A percentile compares a stretch with the other conserved stretches of the same genome.
These are phyloP conservation scores for Cryptococcus amylolentus DNA, from an alignment of 1,284 basidiomycete genomes.

Conservation along the genomic window DNA sequence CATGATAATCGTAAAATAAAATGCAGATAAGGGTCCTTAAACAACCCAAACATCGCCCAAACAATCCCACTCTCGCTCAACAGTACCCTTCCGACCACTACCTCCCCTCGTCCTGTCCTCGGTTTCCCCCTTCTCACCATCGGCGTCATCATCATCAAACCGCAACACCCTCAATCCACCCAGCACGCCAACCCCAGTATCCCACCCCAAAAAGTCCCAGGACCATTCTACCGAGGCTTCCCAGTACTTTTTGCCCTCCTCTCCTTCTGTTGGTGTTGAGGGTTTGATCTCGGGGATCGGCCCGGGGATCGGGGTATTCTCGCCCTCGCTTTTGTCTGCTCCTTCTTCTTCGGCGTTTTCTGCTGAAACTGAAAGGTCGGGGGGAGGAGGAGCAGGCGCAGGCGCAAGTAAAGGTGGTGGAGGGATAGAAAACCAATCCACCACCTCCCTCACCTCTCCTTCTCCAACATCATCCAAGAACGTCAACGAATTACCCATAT, in stretches of 20 bases:
- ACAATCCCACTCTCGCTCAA: slow-evolving; percentile 37
- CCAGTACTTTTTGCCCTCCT: slow-evolving; percentile 18
- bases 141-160: slow-evolving; percentile 9
- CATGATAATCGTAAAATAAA: neutral
- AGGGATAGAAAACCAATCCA: no score
- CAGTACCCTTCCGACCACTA: neutral
- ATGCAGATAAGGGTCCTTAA: neutral
- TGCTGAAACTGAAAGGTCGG: no score
- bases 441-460: no score
- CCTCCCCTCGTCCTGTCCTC: neutral
- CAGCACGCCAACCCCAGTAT: slow-evolving; percentile 32
- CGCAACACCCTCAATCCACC: slow-evolving; percentile 39
- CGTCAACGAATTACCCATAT: no score
- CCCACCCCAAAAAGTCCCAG: slow-evolving; percentile 27
- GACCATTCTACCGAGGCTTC: slow-evolving; percentile 26
- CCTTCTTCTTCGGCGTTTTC: neutral
- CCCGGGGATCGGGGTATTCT: neutral
- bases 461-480: no score
- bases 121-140: neutral
- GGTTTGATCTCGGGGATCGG: no score
- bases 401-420: no score
- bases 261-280: neutral
- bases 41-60: slow-evolving; percentile 29
- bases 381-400: no score
- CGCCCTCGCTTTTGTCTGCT: neutral